A percentile compares a stretch with the other conserved stretches of the same genome.
phyloP scores from a whole-genome alignment of 352 stramenopile genomes.

The Phytophthora melonis region DNA sequence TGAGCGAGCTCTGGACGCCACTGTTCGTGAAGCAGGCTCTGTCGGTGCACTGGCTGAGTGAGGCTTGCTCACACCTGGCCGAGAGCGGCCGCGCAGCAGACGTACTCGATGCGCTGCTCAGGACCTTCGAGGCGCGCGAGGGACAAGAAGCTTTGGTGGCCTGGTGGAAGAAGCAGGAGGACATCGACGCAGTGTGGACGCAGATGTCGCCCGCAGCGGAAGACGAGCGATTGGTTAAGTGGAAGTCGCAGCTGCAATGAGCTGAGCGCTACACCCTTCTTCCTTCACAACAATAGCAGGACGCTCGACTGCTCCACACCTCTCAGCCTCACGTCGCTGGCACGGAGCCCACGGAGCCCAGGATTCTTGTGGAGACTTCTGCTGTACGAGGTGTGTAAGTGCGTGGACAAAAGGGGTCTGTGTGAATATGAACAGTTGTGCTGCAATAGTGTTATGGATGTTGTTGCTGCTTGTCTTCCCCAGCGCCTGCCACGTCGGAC shows the following conservation, averaged over 20 bases:
- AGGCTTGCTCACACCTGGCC: slow-evolving; percentile 52
- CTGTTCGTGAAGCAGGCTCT: slow-evolving; percentile 67
- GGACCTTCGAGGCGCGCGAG: slow-evolving; percentile 36
- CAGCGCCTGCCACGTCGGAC: slow-evolving; percentile 7
- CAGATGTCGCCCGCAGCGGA: slow-evolving; percentile 29
- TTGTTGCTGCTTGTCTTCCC: background rate
- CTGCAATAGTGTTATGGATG: slow-evolving; percentile 37
- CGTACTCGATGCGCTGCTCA: slow-evolving; percentile 58
- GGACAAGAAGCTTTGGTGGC: slow-evolving; percentile 48
- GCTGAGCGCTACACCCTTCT: background rate
- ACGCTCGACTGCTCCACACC: background rate
- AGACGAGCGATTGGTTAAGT: slow-evolving; percentile 44
- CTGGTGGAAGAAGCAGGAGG: slow-evolving; percentile 65
- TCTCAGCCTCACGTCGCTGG: background rate
- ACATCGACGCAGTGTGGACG: slow-evolving; percentile 44
- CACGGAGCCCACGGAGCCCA: background rate
- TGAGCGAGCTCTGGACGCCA: slow-evolving; percentile 68
- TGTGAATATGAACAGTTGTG: slow-evolving; percentile 39
- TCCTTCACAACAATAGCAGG: background rate
- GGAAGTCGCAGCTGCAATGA: slow-evolving; percentile 42
- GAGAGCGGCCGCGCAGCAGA: slow-evolving; percentile 56
- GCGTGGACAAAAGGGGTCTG: slow-evolving; percentile 14
- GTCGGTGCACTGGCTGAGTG: slow-evolving; percentile 59
- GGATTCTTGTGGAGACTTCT: background rate
- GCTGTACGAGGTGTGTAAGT: slow-evolving; percentile 8